phyloP scores from a whole-genome alignment of 768 basidiomycete species.

The Porphyrellus cyaneotinctus region DNA sequence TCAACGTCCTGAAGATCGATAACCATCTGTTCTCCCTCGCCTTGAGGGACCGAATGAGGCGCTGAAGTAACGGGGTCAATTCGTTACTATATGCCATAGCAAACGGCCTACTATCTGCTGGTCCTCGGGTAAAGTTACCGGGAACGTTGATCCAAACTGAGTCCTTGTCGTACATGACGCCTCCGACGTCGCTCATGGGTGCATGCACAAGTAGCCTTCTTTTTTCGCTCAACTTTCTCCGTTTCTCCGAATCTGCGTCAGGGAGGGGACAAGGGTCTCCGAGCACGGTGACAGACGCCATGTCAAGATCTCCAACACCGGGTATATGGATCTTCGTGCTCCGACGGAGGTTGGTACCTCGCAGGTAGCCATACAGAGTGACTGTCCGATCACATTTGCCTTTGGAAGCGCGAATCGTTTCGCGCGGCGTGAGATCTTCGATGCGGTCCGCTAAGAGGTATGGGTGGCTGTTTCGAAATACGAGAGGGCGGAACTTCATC shows the following conservation, averaged over 20 bases:
- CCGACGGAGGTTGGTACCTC: constrained; percentile 77
- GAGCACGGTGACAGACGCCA: constrained; percentile 68
- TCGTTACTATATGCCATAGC: neutral
- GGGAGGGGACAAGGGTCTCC: constrained; percentile 97
- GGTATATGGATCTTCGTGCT: constrained; percentile 89
- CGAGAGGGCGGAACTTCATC: constrained; percentile 97
- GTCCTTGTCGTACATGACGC: constrained; percentile 96
- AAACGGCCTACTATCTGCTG: constrained; percentile 49
- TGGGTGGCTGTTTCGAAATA: constrained; percentile 93
- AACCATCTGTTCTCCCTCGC: constrained; percentile 97
- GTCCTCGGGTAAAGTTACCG: constrained; percentile 86
- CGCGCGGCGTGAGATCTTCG: constrained; percentile 90
- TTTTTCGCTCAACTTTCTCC: constrained; percentile 92
- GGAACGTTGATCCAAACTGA: constrained; percentile 98
- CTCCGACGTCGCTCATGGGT: constrained; percentile 98
- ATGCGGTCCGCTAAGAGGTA: constrained; percentile 93
- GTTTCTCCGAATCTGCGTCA: constrained; percentile 84
- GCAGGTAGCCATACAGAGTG: constrained; percentile 91
- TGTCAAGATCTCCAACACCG: constrained; percentile 85
- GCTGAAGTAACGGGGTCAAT: constrained; percentile 38
- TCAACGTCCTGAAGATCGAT: constrained; percentile 89
- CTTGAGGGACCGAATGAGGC: constrained; percentile 64
- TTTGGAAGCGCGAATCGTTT: constrained; percentile 67
- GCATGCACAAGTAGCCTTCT: constrained; percentile 89
- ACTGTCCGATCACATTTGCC: constrained; percentile 93